These are phyloP conservation scores for Aulographum hederae DNA, from an alignment of 2,329 filamentous ascomycete species.

Conservation along the genomic window DNA sequence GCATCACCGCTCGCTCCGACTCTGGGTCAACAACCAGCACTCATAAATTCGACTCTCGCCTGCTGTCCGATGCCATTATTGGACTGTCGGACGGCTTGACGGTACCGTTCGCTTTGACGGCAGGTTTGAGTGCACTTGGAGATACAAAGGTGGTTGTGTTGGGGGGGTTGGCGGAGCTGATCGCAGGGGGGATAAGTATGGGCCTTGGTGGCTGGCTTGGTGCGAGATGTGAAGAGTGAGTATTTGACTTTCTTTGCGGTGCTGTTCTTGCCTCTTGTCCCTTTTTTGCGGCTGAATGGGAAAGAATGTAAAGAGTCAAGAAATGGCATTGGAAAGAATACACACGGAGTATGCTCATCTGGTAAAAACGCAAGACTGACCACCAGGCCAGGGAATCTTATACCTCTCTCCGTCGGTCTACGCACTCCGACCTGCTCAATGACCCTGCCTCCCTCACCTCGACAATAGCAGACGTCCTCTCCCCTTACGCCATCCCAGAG, in stretches of 20 bases:
- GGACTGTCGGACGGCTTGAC: constrained; percentile 65
- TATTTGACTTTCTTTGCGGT: constrained; percentile 2
- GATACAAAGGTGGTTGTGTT: constrained; percentile 21
- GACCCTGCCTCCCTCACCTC: not conserved
- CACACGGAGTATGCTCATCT: too few species aligned
- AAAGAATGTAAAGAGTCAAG: too few species aligned
- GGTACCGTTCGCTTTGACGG: constrained; percentile 62
- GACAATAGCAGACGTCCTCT: not conserved
- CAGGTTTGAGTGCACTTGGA: constrained; percentile 38
- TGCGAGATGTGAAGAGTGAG: constrained; percentile 17
- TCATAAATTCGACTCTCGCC: not conserved
- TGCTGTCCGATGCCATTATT: constrained; percentile 39
- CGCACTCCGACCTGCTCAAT: not conserved
- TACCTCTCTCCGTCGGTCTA: constrained; percentile 5
- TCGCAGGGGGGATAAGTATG: constrained; percentile 62
- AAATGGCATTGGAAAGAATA: too few species aligned
- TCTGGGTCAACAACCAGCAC: too few species aligned
- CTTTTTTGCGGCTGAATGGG: too few species aligned
- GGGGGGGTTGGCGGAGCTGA: constrained; percentile 56
- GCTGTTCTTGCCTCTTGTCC: too few species aligned
- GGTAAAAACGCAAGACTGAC: not conserved
- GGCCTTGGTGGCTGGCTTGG: constrained; percentile 58
- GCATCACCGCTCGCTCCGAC: too few species aligned
- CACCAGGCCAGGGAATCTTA: constrained; percentile 4
- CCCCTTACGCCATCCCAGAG: not conserved